Evolutionary conservation across 2,329 filamentous ascomycete species (phyloP).

Genomic region (Zymoseptoria brevis): DNA sequence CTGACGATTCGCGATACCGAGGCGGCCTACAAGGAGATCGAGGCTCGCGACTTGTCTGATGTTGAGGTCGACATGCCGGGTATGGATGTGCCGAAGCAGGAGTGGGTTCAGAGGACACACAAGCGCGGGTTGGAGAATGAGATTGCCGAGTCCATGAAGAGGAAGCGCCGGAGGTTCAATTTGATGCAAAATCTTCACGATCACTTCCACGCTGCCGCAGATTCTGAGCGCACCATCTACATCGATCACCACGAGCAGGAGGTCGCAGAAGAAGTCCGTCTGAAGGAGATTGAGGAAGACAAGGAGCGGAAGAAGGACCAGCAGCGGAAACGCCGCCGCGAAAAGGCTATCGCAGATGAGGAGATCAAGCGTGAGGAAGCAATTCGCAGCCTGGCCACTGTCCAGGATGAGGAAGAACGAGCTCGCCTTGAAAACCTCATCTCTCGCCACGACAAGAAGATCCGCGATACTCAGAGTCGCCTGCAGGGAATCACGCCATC

Average conservation of each 20-base stretch:
- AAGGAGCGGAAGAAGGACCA: slow-evolving; percentile 99
- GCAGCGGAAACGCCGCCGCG: slow-evolving; percentile 90
- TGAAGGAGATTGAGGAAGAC: slow-evolving; percentile 83
- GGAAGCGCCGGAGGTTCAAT: slow-evolving; percentile 56
- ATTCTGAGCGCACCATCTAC: slow-evolving; percentile 67
- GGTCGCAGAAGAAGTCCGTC: slow-evolving; percentile 77
- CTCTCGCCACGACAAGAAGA: slow-evolving; percentile 86
- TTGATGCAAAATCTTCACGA: slow-evolving; percentile 49
- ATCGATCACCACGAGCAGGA: slow-evolving; percentile 68
- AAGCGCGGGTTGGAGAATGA: slow-evolving; percentile 65
- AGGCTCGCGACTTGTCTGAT: slow-evolving; percentile 55
- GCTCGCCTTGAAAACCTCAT: slow-evolving; percentile 76
- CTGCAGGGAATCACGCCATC: slow-evolving; percentile 70
- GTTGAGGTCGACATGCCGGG: slow-evolving; percentile 48
- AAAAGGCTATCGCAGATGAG: slow-evolving; percentile 89
- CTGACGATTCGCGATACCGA: slow-evolving; percentile 45
- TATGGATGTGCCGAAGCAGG: slow-evolving; percentile 45
- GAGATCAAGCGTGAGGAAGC: slow-evolving; percentile 73
- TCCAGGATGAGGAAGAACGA: slow-evolving; percentile 73
- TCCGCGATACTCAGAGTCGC: slow-evolving; percentile 78
- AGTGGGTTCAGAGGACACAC: slow-evolving; percentile 46
- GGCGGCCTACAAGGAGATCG: slow-evolving; percentile 51
- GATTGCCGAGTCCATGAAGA: slow-evolving; percentile 54
- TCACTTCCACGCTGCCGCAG: slow-evolving; percentile 59
- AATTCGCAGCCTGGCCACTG: slow-evolving; percentile 66